A percentile compares a stretch with the other conserved stretches of the same genome.
These are phyloP conservation scores for Pinus tabuliformis DNA, from an alignment of 75 land plant species.

Conservation along the genomic window DNA sequence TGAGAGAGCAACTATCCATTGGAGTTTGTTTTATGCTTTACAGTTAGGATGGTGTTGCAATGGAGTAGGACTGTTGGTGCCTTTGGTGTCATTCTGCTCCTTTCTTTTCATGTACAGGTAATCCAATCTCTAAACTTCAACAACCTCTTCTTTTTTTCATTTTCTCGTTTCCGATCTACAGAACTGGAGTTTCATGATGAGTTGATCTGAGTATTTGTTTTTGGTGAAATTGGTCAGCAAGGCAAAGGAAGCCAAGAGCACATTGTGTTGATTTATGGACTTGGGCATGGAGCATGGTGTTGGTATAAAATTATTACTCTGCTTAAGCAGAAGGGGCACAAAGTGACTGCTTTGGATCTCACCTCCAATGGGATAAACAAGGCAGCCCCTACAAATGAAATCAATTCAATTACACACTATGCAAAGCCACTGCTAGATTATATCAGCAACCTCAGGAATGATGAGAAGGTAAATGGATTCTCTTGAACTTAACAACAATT, in stretches of 20 bases:
- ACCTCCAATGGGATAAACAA: constrained; percentile 21
- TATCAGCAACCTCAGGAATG: not conserved
- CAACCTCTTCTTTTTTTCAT: too few species aligned
- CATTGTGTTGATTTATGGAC: constrained; percentile 39
- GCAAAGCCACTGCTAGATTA: not conserved
- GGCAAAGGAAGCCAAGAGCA: constrained; percentile 6
- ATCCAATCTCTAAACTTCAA: not conserved
- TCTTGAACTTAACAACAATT: too few species aligned
- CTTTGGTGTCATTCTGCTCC: not conserved
- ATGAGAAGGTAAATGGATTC: not conserved
- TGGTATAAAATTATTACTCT: constrained; percentile 29
- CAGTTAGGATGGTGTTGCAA: not conserved
- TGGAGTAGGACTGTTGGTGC: not conserved
- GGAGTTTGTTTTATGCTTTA: not conserved
- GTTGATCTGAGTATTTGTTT: not conserved
- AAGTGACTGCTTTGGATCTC: constrained; percentile 32
- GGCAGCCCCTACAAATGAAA: constrained; percentile 9
- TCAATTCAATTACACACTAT: not conserved
- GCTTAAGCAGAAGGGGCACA: constrained; percentile 20
- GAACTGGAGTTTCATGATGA: not conserved
- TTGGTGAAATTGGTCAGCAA: not conserved
- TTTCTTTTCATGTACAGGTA: not conserved
- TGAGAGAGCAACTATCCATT: not conserved
- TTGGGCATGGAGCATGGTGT: constrained; percentile 40
- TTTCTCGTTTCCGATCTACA: not conserved